Evolutionary conservation across 371 early-diverging fungal species (phyloP), one percentile per base, ranked within the genome.

Genomic region (Apophysomyces ossiformis): DNA sequence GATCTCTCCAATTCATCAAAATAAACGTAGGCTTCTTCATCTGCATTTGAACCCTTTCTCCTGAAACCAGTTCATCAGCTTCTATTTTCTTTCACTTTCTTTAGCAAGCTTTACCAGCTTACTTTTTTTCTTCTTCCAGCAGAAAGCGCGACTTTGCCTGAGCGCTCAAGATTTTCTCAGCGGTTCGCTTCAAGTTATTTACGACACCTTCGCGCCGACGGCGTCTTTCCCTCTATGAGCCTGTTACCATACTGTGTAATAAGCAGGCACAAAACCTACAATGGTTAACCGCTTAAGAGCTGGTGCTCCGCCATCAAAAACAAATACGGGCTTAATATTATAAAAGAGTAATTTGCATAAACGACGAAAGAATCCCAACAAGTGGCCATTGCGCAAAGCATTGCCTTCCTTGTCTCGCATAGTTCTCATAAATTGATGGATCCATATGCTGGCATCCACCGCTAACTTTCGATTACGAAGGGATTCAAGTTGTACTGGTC

Each of bases 381-480:
- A 76, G 69, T 96, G 96, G 0, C 94, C 94, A 70, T 94, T 92
- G 18, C 79, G 78, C 43, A 97, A 63, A 13, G 89, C 85, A 66
- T 94, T 87, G 11, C 97, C 98, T 50, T 93, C 90, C 41, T 82
- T 85, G 81, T 95, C 95, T 26, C 92, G 89, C 92, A 97, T 93
- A 4, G 96, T 95, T 63, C 94, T 92, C 63, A 96, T 75, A 69
- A 97, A 96, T 80, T 97, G 98, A 73, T 97, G 92, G 37, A 97
- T 86, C 99, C 99, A 99, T 54, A 99, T 97, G 61, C 92, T 92
- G 11, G 98, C 98, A 85, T 98, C 97, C 13, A 98, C 87, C 3
- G 97, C 97, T 57, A 98, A 77, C 50, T 83, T 77, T 63, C 90
- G 89, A 68, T 90, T 87, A 7, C 85, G 71, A 36, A 95, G 71